These are phyloP conservation scores for Ulota crispa DNA, from an alignment of 225 moss, liverwort and hornwort genomes.

Conservation along the genomic window DNA sequence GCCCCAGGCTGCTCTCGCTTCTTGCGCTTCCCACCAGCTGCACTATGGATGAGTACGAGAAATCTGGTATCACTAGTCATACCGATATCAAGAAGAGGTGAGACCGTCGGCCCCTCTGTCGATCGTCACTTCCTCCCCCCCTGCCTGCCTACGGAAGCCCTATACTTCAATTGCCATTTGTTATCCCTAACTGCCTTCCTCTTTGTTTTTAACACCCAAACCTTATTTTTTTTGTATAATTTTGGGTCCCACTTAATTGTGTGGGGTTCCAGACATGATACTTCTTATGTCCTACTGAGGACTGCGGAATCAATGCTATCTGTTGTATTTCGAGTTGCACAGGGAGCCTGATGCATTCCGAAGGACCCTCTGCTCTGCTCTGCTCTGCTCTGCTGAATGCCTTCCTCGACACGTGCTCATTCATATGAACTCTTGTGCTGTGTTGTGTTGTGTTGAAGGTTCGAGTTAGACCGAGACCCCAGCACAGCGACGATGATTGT, in stretches of 20 bases:
- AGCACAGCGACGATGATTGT: slow-evolving; percentile 53
- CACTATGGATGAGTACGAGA: slow-evolving; percentile 29
- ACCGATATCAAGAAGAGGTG: slow-evolving; percentile 33
- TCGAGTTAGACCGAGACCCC: slow-evolving; percentile 20
- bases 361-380: no score
- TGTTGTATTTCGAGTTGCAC: background rate
- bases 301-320: background rate
- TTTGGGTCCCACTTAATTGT: background rate
- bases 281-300: background rate
- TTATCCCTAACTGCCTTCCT: background rate
- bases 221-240: background rate
- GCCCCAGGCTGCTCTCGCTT: background rate
- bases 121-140: no score
- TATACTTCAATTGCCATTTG: background rate
- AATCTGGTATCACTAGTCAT: slow-evolving; percentile 11
- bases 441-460: slow-evolving; percentile 29
- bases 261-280: background rate
- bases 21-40: background rate
- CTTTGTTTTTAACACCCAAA: background rate
- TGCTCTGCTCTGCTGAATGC: no score
- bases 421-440: background rate
- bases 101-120: background rate
- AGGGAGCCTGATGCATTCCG: background rate
- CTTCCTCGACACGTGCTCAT: background rate
- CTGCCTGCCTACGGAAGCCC: background rate